A percentile compares a stretch with the other conserved stretches of the same genome.
Conservation (phyloP, 805 yeast species). For the Barnettozyma wickerhamii region DNA sequence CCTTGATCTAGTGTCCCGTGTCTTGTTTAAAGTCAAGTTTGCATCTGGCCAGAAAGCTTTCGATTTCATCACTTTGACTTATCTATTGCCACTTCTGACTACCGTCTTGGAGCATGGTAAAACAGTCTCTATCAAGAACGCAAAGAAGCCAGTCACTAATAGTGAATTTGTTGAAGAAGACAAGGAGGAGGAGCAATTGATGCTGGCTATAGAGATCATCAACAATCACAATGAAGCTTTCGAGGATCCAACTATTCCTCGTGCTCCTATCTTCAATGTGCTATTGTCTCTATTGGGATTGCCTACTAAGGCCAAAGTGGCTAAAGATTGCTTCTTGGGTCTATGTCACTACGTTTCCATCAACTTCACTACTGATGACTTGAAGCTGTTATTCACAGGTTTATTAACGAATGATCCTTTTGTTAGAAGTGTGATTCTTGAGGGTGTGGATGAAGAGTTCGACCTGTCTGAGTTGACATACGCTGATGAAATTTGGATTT, state of each 20-base stretch:
- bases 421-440: slow-evolving; percentile 77
- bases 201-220: slow-evolving; percentile 72
- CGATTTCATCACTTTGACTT: slow-evolving; percentile 64
- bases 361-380: slow-evolving; percentile 52
- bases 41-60: slow-evolving; percentile 69
- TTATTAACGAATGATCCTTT: slow-evolving; percentile 58
- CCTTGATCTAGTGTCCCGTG: slow-evolving; percentile 52
- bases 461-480: slow-evolving; percentile 40
- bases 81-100: slow-evolving; percentile 69
- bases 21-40: slow-evolving; percentile 72
- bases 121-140: slow-evolving; percentile 45
- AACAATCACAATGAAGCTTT: slow-evolving; percentile 65
- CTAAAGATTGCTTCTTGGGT: slow-evolving; percentile 79
- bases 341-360: slow-evolving; percentile 73
- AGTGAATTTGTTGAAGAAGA: slow-evolving; percentile 77
- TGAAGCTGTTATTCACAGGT: slow-evolving; percentile 51
- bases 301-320: slow-evolving; percentile 73
- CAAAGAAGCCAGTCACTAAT: slow-evolving; percentile 47
- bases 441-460: slow-evolving; percentile 81
- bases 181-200: slow-evolving; percentile 82
- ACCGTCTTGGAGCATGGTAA: slow-evolving; percentile 67
- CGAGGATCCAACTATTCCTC: slow-evolving; percentile 62
- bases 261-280: slow-evolving; percentile 57
- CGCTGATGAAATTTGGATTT: slow-evolving; percentile 72
- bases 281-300: slow-evolving; percentile 63